Conservation (phyloP, 257 asterid genomes). For the Datura wrightii region DNA sequence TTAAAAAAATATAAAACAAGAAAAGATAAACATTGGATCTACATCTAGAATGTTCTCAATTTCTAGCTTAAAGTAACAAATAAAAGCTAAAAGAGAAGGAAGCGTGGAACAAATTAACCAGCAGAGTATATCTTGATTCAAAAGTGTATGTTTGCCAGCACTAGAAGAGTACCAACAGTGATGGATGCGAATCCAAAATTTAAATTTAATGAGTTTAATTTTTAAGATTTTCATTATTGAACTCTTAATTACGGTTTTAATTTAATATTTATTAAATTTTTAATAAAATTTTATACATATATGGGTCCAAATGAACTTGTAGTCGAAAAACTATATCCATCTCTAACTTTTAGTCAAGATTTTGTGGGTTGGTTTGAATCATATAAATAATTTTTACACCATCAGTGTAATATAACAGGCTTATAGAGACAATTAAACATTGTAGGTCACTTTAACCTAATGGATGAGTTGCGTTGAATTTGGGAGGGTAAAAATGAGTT, state of each 20-base stretch:
- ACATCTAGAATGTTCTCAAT: conserved; percentile 7
- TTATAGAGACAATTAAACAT: neutral
- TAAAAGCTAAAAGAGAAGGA: conserved; percentile 3
- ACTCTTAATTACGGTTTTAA: no score
- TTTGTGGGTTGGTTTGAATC: neutral
- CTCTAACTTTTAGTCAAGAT: neutral
- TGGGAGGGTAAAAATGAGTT: no score
- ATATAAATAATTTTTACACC: neutral
- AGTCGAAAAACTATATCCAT: no score
- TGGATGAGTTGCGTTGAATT: no score
- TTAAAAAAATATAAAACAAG: neutral
- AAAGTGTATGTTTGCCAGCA: neutral
- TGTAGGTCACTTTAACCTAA: neutral
- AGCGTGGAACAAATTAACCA: neutral
- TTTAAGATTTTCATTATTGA: no score
- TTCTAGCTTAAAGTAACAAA: neutral
- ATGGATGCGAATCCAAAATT: no score
- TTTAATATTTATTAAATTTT: no score
- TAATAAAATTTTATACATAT: no score
- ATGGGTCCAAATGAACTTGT: no score
- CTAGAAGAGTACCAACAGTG: neutral
- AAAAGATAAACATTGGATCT: neutral
- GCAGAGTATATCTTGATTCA: neutral
- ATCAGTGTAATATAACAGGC: neutral
- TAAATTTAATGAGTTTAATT: no score